phyloP scores from a whole-genome alignment of 2,329 filamentous ascomycete genomes.

The Drechslerella dactyloides region DNA sequence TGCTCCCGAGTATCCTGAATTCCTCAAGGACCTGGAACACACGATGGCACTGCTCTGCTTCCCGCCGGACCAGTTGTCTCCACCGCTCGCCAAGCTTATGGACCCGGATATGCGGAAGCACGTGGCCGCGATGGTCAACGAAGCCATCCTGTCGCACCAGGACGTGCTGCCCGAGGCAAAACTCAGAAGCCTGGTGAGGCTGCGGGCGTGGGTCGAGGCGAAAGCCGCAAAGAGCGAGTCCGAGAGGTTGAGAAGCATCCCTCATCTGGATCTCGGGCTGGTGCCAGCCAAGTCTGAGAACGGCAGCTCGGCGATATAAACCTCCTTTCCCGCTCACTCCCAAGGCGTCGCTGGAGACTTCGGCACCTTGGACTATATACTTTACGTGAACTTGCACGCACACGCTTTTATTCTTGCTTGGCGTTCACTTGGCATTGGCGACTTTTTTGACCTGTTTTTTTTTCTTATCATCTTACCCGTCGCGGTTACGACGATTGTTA shows the following conservation, averaged over 20 bases:
- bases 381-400: conserved; percentile 28
- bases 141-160: conserved; percentile 78
- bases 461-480: conserved; percentile 16
- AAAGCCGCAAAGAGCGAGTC: conserved; percentile 59
- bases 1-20: conserved; percentile 79
- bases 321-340: neutral
- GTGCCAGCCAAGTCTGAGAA: conserved; percentile 30
- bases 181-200: conserved; percentile 78
- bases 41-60: conserved; percentile 94
- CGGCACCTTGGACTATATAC: conserved; percentile 16
- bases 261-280: conserved; percentile 53
- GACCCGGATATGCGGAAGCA: conserved; percentile 78
- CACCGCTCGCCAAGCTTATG: conserved; percentile 76
- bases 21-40: conserved; percentile 83
- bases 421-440: conserved; percentile 17
- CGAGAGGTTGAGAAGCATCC: conserved; percentile 53
- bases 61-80: conserved; percentile 76
- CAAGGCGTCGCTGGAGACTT: neutral
- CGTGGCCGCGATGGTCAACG: conserved; percentile 88
- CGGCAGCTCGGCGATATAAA: conserved; percentile 13
- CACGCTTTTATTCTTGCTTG: neutral
- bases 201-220: conserved; percentile 84
- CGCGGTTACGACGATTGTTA: conserved; percentile 19
- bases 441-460: conserved; percentile 11
- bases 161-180: conserved; percentile 77